Percentiles rank a stretch among this genome's conserved stretches.
These are phyloP conservation scores for Termitomyces sp. DNA, from an alignment of 768 basidiomycete genomes.

Conservation along the genomic window DNA sequence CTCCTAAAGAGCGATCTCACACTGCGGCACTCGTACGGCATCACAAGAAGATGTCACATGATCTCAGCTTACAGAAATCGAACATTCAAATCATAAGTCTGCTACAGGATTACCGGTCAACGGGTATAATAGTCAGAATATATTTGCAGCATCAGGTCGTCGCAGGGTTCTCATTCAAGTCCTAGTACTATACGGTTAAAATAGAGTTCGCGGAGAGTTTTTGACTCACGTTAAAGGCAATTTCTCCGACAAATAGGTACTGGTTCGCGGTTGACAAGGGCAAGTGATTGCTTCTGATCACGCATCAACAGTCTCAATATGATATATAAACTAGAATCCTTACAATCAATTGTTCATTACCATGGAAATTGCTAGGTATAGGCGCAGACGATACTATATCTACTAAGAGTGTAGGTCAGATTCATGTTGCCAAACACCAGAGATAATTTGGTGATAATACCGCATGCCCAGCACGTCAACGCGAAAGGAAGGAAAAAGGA, in stretches of 20 bases:
- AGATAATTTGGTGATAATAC: not conserved
- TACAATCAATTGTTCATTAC: not conserved
- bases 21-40: not conserved
- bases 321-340: not conserved
- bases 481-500: conserved; percentile 1
- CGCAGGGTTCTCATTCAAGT: not conserved
- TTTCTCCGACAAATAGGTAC: conserved; percentile 10
- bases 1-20: not conserved
- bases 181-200: not conserved
- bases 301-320: not conserved
- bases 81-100: not conserved
- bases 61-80: not conserved
- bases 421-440: not conserved
- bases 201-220: not conserved
- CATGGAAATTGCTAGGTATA: not conserved
- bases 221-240: conserved; percentile 7
- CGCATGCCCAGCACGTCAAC: conserved; percentile 10
- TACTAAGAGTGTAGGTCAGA: conserved; percentile 1
- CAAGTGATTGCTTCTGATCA: not conserved
- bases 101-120: not conserved
- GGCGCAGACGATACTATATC: conserved; percentile 5
- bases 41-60: not conserved
- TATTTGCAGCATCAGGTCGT: not conserved
- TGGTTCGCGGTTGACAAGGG: conserved; percentile 5
- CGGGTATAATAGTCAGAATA: not conserved